Evolutionary conservation across 805 yeast species (phyloP), one percentile per base, ranked within the genome.

Genomic region (Candida sphagnicola): DNA sequence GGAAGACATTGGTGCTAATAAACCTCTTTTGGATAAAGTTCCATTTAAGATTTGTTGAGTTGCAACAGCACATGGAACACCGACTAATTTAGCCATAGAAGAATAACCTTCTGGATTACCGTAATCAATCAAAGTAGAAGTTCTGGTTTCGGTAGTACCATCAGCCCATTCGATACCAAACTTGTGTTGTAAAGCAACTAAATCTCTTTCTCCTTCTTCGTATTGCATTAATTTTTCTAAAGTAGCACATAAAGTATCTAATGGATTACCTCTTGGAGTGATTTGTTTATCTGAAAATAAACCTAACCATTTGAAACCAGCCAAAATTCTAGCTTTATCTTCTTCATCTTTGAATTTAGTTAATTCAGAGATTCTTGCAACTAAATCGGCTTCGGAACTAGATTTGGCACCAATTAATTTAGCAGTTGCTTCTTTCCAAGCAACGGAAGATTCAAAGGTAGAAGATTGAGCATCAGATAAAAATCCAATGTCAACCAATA

Each of bases 11-110:
- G 99, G 99, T 39, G 97, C 98, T 52, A 81, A 74, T 60, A 93
- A 75, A 53, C 99, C 99, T 45, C 72, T 77, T 53, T 75, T 74
- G 54, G 80, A 74, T 50, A 76, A 72, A 41, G 82, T 78, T 49
- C 96, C 96, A 51, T 85, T 79, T 54, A 93, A 75, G 46, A 93
- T 85, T 66, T 85, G 83, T 69, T 80, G 79, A 43, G 85, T 75
- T 21, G 98, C 99, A 62, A 93, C 95, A 39, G 96, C 96, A 70
- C 96, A 91, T 50, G 99, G 99, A 47, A 89, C 91, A 73, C 99
- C 99, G 40, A 93, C 99, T 48, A 87, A 78, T 63, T 91, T 90
- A 50, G 99, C 99, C 99, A 93, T 93, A 25, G 98, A 90, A 29
- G 95, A 84, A 81, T 91, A 93, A 44, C 90, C 88, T 45, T 77